phyloP scores from a whole-genome alignment of 441 rosid species.

The Adansonia madagascariensis region DNA sequence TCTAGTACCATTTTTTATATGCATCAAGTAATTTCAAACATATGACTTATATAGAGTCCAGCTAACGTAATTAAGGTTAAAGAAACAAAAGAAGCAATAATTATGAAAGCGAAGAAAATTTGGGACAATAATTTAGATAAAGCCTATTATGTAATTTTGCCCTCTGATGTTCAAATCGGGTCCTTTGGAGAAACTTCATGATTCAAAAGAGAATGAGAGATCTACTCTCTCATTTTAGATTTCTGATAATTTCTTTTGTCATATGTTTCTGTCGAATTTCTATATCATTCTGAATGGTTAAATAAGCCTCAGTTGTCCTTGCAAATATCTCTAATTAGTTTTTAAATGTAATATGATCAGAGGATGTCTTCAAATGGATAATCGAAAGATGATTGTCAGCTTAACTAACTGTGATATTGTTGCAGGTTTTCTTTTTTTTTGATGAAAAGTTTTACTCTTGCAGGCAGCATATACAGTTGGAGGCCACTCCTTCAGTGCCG shows the following conservation, averaged over 20 bases:
- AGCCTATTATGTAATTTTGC: not conserved
- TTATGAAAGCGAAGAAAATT: not conserved
- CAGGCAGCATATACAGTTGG: slow-evolving; percentile 95
- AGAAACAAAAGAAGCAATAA: not conserved
- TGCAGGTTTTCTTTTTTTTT: not conserved
- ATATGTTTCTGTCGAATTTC: not conserved
- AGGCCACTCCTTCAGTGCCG: slow-evolving; percentile 83
- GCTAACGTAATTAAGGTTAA: not conserved
- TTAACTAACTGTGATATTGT: not conserved
- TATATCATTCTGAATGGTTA: not conserved
- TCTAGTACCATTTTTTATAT: not conserved
- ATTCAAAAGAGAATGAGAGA: not conserved
- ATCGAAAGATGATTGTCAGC: not conserved
- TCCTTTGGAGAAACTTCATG: slow-evolving; percentile 8
- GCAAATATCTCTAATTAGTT: too few relatives aligned
- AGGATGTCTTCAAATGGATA: not conserved
- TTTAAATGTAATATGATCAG: not conserved
- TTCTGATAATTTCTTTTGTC: not conserved
- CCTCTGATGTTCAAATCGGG: not conserved
- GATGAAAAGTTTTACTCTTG: slow-evolving; percentile 25
- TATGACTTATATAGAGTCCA: not conserved
- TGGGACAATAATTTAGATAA: not conserved
- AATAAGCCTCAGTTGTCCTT: too few relatives aligned
- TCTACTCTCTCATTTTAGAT: not conserved
- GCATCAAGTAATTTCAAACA: too few relatives aligned